Percentiles rank a stretch among this genome's conserved stretches.
These are phyloP conservation scores for Beauveria australis DNA, from an alignment of 2,329 filamentous ascomycete genomes.

Conservation along the genomic window DNA sequence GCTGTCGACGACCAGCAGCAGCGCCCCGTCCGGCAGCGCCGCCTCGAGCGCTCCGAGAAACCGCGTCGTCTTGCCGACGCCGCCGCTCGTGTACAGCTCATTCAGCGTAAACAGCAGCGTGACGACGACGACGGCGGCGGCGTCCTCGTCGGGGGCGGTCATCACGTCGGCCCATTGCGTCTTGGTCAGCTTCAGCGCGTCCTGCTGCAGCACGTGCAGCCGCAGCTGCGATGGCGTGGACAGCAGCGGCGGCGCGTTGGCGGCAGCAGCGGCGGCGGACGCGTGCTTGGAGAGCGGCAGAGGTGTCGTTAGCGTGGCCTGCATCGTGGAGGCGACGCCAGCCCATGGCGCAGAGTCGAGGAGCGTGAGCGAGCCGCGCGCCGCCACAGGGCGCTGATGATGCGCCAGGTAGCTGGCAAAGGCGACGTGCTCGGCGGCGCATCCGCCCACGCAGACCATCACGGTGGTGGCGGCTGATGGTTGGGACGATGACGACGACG, in stretches of 20 bases:
- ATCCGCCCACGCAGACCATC: conserved; percentile 46
- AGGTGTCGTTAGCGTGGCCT: conserved; percentile 44
- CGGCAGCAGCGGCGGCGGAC: conserved; percentile 34
- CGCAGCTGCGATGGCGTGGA: conserved; percentile 25
- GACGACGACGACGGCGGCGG: conserved; percentile 44
- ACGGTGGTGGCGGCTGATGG: conserved; percentile 21
- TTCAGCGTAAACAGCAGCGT: conserved; percentile 93
- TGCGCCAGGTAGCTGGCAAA: conserved; percentile 37
- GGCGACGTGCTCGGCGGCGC: conserved; percentile 53
- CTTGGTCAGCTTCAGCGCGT: conserved; percentile 37
- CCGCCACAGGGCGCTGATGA: neutral
- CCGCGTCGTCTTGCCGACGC: conserved; percentile 63
- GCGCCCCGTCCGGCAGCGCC: conserved; percentile 45
- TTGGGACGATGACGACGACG: neutral
- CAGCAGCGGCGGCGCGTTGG: conserved; percentile 33
- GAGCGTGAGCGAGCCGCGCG: conserved; percentile 43
- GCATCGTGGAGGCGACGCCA: conserved; percentile 50
- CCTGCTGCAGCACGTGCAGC: conserved; percentile 36
- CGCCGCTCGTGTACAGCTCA: conserved; percentile 77
- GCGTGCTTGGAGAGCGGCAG: conserved; percentile 45
- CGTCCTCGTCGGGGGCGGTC: conserved; percentile 15
- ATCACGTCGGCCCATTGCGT: conserved; percentile 23
- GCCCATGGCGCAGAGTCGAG: conserved; percentile 80
- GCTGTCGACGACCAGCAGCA: conserved; percentile 83
- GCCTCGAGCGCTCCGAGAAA: conserved; percentile 65